These are phyloP conservation scores for Limnanthes douglasii DNA, from an alignment of 345 rosid species.

Conservation along the genomic window DNA sequence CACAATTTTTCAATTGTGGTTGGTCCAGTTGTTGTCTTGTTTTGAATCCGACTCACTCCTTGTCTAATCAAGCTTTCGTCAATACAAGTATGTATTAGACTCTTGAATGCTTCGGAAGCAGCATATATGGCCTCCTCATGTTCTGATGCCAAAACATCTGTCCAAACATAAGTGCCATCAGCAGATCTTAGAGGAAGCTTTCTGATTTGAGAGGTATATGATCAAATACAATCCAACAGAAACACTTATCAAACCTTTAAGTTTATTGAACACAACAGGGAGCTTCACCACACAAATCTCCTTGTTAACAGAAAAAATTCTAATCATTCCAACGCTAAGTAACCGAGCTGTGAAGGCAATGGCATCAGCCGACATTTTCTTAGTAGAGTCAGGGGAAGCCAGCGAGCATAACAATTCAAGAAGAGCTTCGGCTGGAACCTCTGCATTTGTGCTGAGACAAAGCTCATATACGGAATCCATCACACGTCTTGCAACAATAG, in stretches of 20 bases:
- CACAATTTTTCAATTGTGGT: constrained; percentile 68
- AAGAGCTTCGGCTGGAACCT: constrained; percentile 53
- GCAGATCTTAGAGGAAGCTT: too few species aligned
- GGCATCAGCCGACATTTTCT: constrained; percentile 56
- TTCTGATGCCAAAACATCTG: constrained; percentile 80
- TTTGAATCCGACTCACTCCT: constrained; percentile 40
- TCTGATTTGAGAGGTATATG: neutral
- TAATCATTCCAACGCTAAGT: constrained; percentile 60
- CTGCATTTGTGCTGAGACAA: constrained; percentile 34
- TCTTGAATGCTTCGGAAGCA: constrained; percentile 63
- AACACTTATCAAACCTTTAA: constrained; percentile 68
- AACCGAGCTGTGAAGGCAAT: constrained; percentile 64
- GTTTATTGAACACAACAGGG: constrained; percentile 53
- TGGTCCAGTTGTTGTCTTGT: constrained; percentile 45
- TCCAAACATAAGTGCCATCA: too few species aligned
- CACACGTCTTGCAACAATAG: constrained; percentile 50
- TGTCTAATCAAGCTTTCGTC: constrained; percentile 71
- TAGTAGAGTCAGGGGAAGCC: constrained; percentile 33
- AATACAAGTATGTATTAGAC: constrained; percentile 46
- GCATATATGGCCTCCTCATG: constrained; percentile 93
- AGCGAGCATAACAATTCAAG: constrained; percentile 44
- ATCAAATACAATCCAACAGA: constrained; percentile 8
- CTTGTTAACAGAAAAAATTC: constrained; percentile 47
- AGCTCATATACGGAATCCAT: constrained; percentile 53
- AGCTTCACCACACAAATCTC: constrained; percentile 57